These are phyloP conservation scores for Blastosporella zonata DNA, from an alignment of 1,284 basidiomycete species.

Conservation along the genomic window DNA sequence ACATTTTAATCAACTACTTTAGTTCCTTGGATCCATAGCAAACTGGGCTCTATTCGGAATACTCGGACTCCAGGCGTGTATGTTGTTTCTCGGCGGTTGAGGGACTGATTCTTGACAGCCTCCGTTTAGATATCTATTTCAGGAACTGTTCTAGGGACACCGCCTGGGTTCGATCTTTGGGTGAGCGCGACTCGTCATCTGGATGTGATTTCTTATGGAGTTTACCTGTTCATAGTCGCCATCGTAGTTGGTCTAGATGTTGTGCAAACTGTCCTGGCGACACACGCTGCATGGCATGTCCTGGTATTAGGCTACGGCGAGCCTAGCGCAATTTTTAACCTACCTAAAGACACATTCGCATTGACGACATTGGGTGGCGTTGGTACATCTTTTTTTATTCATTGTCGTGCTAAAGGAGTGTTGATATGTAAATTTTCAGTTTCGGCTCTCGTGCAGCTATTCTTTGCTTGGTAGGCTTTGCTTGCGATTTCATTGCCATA, in stretches of 20 bases:
- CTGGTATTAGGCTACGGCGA: slow-evolving; percentile 5
- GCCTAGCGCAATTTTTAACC: not conserved
- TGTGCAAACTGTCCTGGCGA: slow-evolving; percentile 1
- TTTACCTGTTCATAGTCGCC: not conserved
- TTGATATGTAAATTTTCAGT: not conserved
- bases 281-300: slow-evolving; percentile 1
- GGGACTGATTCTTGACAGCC: not conserved
- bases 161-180: not conserved
- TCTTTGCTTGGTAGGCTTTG: slow-evolving; percentile 1
- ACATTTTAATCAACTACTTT: not conserved
- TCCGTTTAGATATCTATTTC: slow-evolving; percentile 1
- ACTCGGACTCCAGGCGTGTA: slow-evolving; percentile 1
- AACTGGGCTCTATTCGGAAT: slow-evolving; percentile 6
- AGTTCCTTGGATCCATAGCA: slow-evolving; percentile 2
- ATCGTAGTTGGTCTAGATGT: not conserved
- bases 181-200: not conserved
- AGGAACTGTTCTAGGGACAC: not conserved
- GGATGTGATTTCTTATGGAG: not conserved
- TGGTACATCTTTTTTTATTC: not conserved
- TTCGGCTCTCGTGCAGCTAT: slow-evolving; percentile 3
- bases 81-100: not conserved
- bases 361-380: slow-evolving; percentile 1
- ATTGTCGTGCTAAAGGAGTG: not conserved
- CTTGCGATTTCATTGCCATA: not conserved
- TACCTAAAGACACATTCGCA: not conserved